Evolutionary conservation across 1,139 yeast species (phyloP).

Genomic region (Suhomyces atakaporum): DNA sequence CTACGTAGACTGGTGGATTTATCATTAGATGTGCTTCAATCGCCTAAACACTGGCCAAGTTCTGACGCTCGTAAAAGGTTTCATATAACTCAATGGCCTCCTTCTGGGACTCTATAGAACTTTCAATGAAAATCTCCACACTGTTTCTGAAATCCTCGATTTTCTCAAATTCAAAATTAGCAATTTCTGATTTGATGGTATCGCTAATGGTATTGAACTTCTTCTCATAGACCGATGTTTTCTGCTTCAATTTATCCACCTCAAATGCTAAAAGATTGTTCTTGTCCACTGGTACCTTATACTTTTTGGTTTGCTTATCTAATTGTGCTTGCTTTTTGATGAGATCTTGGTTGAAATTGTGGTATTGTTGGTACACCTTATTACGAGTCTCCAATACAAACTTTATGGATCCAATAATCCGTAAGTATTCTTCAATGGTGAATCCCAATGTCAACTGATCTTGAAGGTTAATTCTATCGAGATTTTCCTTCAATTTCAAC

Average conservation of each 20-base stretch:
- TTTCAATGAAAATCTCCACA: conserved; percentile 87
- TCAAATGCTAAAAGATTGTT: conserved; percentile 56
- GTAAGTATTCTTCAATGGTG: conserved; percentile 83
- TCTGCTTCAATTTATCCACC: conserved; percentile 57
- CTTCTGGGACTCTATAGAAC: conserved; percentile 90
- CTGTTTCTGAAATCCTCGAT: conserved; percentile 85
- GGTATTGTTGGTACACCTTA: conserved; percentile 63
- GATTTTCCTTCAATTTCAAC: conserved; percentile 65
- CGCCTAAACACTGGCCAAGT: conserved; percentile 25
- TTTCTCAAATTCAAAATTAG: conserved; percentile 70
- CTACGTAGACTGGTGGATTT: too few relatives aligned
- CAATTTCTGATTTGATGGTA: conserved; percentile 68
- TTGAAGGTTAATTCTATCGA: conserved; percentile 80
- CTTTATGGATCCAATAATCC: conserved; percentile 76
- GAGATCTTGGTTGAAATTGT: conserved; percentile 46
- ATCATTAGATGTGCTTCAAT: too few relatives aligned
- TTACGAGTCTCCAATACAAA: conserved; percentile 75
- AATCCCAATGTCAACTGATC: conserved; percentile 86
- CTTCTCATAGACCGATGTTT: conserved; percentile 55
- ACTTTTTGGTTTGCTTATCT: conserved; percentile 58
- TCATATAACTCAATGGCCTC: conserved; percentile 96
- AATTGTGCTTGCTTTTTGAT: conserved; percentile 48
- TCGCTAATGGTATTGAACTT: conserved; percentile 63
- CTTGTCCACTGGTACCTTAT: conserved; percentile 65
- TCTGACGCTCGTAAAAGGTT: conserved; percentile 65